phyloP scores from a whole-genome alignment of 495 filamentous ascomycete species.

The Oleoguttula mirabilis region DNA sequence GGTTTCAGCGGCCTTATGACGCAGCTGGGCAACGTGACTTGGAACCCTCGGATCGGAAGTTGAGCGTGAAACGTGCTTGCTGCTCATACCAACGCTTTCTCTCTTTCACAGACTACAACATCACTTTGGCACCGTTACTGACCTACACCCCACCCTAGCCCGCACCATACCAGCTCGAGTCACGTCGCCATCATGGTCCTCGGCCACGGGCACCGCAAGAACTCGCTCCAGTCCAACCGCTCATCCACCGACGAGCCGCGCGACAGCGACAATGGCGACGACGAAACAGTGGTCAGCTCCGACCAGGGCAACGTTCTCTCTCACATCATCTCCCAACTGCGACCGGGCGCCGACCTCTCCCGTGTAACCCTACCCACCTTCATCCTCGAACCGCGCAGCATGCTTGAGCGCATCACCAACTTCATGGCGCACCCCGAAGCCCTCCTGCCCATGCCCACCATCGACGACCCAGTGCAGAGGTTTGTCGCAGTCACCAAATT shows the following conservation, averaged over 20 bases:
- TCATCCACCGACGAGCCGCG: slow-evolving; percentile 43
- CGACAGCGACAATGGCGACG: slow-evolving; percentile 40
- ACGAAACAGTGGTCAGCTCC: slow-evolving; percentile 68
- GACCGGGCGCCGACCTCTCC: slow-evolving; percentile 89
- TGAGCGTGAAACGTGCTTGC: too few relatives aligned
- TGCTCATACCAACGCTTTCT: too few relatives aligned
- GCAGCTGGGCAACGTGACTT: too few relatives aligned
- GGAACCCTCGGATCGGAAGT: too few relatives aligned
- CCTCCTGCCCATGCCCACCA: slow-evolving; percentile 70
- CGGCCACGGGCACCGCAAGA: slow-evolving; percentile 8
- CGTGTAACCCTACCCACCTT: slow-evolving; percentile 93
- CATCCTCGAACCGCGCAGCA: slow-evolving; percentile 92
- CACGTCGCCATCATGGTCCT: slow-evolving; percentile 13
- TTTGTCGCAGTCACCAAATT: slow-evolving; percentile 96
- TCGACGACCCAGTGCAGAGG: slow-evolving; percentile 80
- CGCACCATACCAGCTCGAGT: too few relatives aligned
- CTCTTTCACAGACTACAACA: too few relatives aligned
- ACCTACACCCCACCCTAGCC: too few relatives aligned
- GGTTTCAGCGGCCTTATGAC: too few relatives aligned
- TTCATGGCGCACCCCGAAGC: slow-evolving; percentile 99
- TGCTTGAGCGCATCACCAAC: slow-evolving; percentile 98
- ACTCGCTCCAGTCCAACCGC: slow-evolving; percentile 27
- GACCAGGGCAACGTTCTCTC: slow-evolving; percentile 70
- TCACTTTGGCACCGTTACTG: too few relatives aligned
- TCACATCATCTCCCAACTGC: slow-evolving; percentile 93